Evolutionary conservation across 1,139 yeast genomes (phyloP).

Genomic region (Nakaseomyces sp.): DNA sequence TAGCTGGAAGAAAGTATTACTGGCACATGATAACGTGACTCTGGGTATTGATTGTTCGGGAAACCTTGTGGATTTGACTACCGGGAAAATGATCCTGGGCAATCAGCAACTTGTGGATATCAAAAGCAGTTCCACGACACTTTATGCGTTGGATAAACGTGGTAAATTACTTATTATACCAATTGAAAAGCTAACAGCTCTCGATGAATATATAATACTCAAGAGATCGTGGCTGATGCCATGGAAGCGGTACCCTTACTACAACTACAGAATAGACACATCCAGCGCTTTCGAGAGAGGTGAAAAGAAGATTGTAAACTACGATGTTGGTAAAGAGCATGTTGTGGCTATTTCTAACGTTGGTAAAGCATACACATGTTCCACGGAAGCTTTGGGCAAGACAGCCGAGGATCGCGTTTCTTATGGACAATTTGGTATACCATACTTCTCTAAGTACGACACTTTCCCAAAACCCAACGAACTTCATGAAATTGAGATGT

Average conservation of each 20-base stretch:
- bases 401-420: slow-evolving; percentile 33
- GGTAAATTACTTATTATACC: slow-evolving; percentile 50
- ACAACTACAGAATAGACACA: slow-evolving; percentile 21
- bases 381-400: slow-evolving; percentile 41
- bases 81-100: slow-evolving; percentile 22
- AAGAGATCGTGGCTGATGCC: slow-evolving; percentile 21
- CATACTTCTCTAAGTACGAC: slow-evolving; percentile 56
- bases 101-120: slow-evolving; percentile 42
- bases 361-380: slow-evolving; percentile 59
- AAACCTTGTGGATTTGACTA: not conserved
- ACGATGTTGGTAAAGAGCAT: slow-evolving; percentile 60
- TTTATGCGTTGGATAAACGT: slow-evolving; percentile 50
- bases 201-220: slow-evolving; percentile 8
- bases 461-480: slow-evolving; percentile 19
- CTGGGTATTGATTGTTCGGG: slow-evolving; percentile 1
- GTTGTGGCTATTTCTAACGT: slow-evolving; percentile 49
- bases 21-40: not conserved
- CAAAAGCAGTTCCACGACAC: slow-evolving; percentile 43
- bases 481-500: slow-evolving; percentile 24
- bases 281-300: slow-evolving; percentile 26
- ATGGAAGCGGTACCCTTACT: slow-evolving; percentile 20
- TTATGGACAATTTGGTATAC: slow-evolving; percentile 77
- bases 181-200: slow-evolving; percentile 15
- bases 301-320: slow-evolving; percentile 41
- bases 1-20: slow-evolving; percentile 30